Conservation (phyloP, 1,284 basidiomycete genomes). For the Ceraceosorus guamensis region DNA sequence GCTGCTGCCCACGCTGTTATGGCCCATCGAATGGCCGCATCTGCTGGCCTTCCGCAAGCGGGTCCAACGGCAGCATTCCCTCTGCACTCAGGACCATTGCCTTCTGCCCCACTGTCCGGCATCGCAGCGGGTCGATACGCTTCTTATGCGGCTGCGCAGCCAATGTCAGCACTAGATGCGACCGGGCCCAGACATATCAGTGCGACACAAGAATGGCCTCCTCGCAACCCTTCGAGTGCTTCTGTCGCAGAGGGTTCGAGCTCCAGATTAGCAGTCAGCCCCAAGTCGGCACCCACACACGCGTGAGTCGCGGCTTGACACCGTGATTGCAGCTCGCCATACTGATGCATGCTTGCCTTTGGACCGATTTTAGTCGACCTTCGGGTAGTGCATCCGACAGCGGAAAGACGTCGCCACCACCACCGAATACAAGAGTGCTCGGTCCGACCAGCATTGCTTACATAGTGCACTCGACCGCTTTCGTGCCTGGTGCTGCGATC, state of each 20-base stretch:
- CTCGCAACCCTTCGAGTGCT: no score
- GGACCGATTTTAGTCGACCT: no score
- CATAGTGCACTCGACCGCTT: conserved; percentile 77
- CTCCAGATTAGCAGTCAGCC: not conserved
- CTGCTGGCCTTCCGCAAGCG: not conserved
- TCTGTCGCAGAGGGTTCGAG: no score
- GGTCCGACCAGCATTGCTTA: conserved; percentile 78
- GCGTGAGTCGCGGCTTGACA: no score
- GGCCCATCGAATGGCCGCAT: not conserved
- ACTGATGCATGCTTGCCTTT: no score
- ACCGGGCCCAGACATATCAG: not conserved
- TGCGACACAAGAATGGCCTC: conserved; percentile 14
- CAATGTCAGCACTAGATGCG: not conserved
- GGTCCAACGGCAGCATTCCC: not conserved
- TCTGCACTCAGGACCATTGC: not conserved
- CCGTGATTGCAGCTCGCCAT: no score
- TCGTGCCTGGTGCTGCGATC: conserved; percentile 70
- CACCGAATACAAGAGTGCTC: no score
- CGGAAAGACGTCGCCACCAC: conserved; percentile 4
- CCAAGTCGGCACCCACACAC: no score
- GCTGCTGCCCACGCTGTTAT: conserved; percentile 9
- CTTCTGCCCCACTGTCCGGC: not conserved
- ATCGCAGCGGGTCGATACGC: not conserved
- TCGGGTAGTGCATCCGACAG: not conserved
- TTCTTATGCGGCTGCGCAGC: no score